phyloP scores from a whole-genome alignment of 2,329 filamentous ascomycete species.

The Fusarium decemcellulare region DNA sequence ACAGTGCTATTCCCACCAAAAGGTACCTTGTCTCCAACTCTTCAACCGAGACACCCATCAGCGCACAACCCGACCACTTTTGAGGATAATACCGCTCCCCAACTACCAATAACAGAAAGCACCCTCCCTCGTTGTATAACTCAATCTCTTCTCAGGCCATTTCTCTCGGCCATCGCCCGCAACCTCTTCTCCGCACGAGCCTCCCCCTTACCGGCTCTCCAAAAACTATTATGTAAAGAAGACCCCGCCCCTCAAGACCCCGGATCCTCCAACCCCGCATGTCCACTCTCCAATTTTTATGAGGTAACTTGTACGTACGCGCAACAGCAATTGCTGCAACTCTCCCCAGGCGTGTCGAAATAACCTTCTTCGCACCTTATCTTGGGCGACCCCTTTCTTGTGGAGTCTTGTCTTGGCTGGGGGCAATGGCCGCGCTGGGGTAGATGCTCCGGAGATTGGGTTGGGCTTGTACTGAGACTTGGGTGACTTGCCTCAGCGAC shows the following conservation, averaged over 20 bases:
- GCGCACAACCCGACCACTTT: neutral
- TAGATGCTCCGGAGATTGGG: constrained; percentile 25
- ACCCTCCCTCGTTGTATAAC: neutral
- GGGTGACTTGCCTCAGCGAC: constrained; percentile 27
- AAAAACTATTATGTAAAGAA: constrained; percentile 30
- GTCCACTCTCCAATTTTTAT: constrained; percentile 42
- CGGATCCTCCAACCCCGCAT: constrained; percentile 25
- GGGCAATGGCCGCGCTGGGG: constrained; percentile 24
- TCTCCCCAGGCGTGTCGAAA: constrained; percentile 1
- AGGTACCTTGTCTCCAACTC: neutral
- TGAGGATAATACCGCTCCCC: neutral
- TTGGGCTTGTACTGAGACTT: constrained; percentile 28
- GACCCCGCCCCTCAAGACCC: neutral
- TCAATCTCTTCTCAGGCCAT: neutral
- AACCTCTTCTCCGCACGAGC: constrained; percentile 33
- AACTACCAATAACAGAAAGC: neutral
- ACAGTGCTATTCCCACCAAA: constrained; percentile 3
- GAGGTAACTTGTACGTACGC: constrained; percentile 45
- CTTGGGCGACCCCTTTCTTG: constrained; percentile 4
- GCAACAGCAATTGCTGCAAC: constrained; percentile 25
- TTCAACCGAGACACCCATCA: neutral
- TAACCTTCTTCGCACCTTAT: constrained; percentile 19
- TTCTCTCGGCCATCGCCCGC: constrained; percentile 4
- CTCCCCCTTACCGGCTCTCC: constrained; percentile 10
- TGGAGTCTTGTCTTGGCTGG: constrained; percentile 2